Conservation (phyloP, 768 basidiomycete genomes). For the Serpula lacrymans region DNA sequence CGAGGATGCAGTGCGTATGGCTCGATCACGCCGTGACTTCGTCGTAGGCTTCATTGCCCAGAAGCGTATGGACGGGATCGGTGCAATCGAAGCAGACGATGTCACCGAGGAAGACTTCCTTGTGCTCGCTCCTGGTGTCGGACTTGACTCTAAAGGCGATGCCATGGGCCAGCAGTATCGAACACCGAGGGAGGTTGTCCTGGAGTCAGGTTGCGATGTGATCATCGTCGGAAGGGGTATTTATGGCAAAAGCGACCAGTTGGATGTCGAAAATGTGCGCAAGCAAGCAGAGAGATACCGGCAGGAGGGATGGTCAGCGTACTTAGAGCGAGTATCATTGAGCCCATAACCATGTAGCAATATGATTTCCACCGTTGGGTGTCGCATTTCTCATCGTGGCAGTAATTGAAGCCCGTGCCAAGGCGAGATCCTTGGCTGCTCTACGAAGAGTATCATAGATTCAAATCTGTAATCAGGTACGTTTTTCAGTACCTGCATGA, state of each 20-base stretch:
- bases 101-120: slow-evolving; percentile 73
- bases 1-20: slow-evolving; percentile 82
- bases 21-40: slow-evolving; percentile 74
- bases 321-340: slow-evolving; percentile 53
- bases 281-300: slow-evolving; percentile 82
- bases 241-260: slow-evolving; percentile 59
- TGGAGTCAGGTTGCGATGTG: slow-evolving; percentile 83
- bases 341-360: too few species aligned
- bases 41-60: slow-evolving; percentile 98
- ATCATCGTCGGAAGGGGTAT: slow-evolving; percentile 98
- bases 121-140: slow-evolving; percentile 90
- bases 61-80: slow-evolving; percentile 71
- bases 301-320: slow-evolving; percentile 88
- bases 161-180: slow-evolving; percentile 93
- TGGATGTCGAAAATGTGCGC: slow-evolving; percentile 37
- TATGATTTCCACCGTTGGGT: too few species aligned
- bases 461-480: too few species aligned
- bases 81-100: slow-evolving; percentile 26
- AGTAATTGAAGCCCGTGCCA: too few species aligned
- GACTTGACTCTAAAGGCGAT: slow-evolving; percentile 75
- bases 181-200: slow-evolving; percentile 80
- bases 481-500: too few species aligned
- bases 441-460: too few species aligned
- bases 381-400: too few species aligned
- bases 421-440: too few species aligned